These are phyloP conservation scores for Quercus wislizeni DNA, from an alignment of 306 rosid genomes.

Conservation along the genomic window DNA sequence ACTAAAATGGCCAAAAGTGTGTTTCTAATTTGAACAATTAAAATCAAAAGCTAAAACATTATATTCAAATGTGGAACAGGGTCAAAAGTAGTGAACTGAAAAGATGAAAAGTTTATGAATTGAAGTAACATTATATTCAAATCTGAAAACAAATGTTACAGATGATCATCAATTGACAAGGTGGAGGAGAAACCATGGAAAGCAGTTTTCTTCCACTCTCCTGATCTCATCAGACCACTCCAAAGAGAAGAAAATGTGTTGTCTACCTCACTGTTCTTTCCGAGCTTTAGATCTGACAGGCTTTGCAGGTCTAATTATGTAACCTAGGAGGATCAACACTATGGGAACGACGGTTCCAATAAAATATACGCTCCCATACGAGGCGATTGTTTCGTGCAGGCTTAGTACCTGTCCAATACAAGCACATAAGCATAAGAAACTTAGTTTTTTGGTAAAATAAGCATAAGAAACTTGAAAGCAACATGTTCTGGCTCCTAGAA, in stretches of 20 bases:
- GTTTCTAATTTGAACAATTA: slow-evolving; percentile 23
- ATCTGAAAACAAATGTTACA: slow-evolving; percentile 28
- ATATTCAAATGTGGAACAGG: slow-evolving; percentile 11
- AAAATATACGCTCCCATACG: slow-evolving; percentile 78
- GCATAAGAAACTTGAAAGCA: slow-evolving; percentile 25
- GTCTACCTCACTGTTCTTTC: slow-evolving; percentile 61
- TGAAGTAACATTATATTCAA: neutral
- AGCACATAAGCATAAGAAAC: slow-evolving; percentile 27
- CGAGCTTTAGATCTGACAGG: slow-evolving; percentile 58
- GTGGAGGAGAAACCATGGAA: slow-evolving; percentile 19
- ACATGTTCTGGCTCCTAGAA: neutral
- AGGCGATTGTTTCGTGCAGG: slow-evolving; percentile 77
- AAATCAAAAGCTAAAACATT: slow-evolving; percentile 10
- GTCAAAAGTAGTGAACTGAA: neutral
- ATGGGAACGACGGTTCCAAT: slow-evolving; percentile 79
- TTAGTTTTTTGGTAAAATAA: neutral
- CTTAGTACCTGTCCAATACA: slow-evolving; percentile 67
- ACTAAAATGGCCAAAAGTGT: neutral
- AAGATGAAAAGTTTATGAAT: too few relatives aligned
- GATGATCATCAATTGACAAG: slow-evolving; percentile 4
- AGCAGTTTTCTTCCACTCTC: slow-evolving; percentile 22
- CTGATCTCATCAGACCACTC: slow-evolving; percentile 26
- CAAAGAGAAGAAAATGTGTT: slow-evolving; percentile 17
- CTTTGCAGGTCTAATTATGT: slow-evolving; percentile 68
- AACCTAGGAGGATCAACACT: slow-evolving; percentile 54